Percentiles rank a stretch among this genome's conserved stretches.
Conservation (phyloP, 352 stramenopile genomes). For the Phytophthora lateralis region DNA sequence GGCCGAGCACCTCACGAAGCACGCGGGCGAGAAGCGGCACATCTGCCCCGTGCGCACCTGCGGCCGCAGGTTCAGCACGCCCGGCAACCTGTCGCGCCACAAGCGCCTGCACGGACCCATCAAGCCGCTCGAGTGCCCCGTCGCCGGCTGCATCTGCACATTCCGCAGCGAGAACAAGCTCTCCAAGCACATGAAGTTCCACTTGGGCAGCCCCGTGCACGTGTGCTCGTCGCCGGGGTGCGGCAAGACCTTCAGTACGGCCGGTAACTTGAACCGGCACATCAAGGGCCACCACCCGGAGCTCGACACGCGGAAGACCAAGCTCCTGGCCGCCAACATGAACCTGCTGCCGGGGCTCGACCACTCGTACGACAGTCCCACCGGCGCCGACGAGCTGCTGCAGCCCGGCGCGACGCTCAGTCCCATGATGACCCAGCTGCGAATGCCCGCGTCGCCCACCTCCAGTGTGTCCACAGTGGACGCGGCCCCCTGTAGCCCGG, state of each 20-base stretch:
- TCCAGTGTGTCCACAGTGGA: conserved; percentile 26
- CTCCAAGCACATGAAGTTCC: conserved; percentile 71
- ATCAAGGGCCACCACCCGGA: conserved; percentile 59
- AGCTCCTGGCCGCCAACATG: conserved; percentile 20
- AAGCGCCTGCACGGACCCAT: conserved; percentile 62
- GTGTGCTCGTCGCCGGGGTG: conserved; percentile 46
- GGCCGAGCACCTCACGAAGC: conserved; percentile 52
- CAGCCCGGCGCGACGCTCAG: not conserved
- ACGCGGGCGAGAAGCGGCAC: conserved; percentile 54
- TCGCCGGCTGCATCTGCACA: conserved; percentile 50
- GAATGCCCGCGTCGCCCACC: conserved; percentile 8
- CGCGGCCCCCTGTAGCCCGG: conserved; percentile 12
- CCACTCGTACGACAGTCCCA: conserved; percentile 38
- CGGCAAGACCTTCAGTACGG: conserved; percentile 67
- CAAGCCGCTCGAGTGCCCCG: conserved; percentile 54
- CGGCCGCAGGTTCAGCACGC: conserved; percentile 56
- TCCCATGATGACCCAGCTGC: conserved; percentile 12
- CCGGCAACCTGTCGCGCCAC: conserved; percentile 64
- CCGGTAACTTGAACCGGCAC: conserved; percentile 65
- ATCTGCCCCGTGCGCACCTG: conserved; percentile 57
- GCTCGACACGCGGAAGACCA: conserved; percentile 32
- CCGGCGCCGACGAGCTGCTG: conserved; percentile 26
- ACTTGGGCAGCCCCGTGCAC: conserved; percentile 54
- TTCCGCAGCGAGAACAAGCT: conserved; percentile 68
- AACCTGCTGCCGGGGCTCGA: conserved; percentile 13